Percentiles rank a stretch among this genome's conserved stretches.
Conservation (phyloP, 140 eudicot species). For the Oenanthe javanica region DNA sequence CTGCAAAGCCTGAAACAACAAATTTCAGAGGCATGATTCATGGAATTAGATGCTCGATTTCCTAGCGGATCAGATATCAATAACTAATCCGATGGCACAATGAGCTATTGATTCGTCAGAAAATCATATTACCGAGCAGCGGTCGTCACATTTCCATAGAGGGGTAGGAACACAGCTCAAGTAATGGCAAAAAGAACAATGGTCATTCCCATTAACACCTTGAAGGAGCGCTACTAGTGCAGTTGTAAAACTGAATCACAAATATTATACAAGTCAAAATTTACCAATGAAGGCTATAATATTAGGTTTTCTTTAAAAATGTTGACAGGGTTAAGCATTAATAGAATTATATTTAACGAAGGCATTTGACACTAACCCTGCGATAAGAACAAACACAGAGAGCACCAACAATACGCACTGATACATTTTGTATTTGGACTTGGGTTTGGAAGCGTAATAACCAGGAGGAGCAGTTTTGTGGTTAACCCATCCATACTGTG, state of each 20-base stretch:
- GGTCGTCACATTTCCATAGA: conserved; percentile 55
- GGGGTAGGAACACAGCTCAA: conserved; percentile 71
- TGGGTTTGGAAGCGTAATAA: conserved; percentile 20
- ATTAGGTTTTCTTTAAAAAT: not conserved
- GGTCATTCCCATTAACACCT: conserved; percentile 55
- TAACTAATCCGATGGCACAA: not conserved
- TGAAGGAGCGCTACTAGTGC: conserved; percentile 36
- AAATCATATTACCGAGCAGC: conserved; percentile 33
- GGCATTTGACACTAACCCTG: conserved; percentile 35
- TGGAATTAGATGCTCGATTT: not conserved
- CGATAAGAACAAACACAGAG: conserved; percentile 26
- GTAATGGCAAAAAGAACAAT: conserved; percentile 77
- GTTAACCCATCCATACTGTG: conserved; percentile 56
- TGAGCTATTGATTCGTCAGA: not conserved
- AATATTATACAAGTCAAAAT: not conserved
- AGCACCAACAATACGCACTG: conserved; percentile 34
- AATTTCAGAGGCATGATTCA: not conserved
- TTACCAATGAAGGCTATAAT: not conserved
- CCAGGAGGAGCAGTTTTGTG: conserved; percentile 45
- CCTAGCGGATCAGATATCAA: not conserved
- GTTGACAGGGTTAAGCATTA: no score
- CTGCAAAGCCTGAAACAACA: not conserved
- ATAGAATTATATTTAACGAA: no score
- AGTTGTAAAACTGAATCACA: conserved; percentile 28
- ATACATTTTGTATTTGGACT: conserved; percentile 58